Evolutionary conservation across 139 green algal genomes (phyloP).

Genomic region (Micractinium sp.): DNA sequence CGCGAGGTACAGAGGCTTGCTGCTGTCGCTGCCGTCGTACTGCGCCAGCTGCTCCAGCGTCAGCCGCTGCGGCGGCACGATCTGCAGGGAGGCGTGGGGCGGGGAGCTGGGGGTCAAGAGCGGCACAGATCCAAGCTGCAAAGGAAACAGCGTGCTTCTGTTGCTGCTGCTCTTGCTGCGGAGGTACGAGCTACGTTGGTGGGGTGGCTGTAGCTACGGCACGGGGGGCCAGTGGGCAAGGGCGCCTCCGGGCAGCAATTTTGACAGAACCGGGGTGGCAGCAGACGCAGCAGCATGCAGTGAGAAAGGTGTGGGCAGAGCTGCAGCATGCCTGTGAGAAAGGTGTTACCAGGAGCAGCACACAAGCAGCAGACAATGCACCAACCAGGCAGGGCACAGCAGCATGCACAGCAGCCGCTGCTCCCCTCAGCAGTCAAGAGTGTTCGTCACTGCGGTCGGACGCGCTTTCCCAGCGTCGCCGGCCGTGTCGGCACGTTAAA

Average conservation of each 20-base stretch:
- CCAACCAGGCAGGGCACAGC: neutral
- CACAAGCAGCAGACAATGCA: neutral
- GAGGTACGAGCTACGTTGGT: too few relatives aligned
- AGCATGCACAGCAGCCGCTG: neutral
- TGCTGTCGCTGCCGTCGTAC: conserved; percentile 66
- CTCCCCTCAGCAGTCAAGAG: conserved; percentile 2
- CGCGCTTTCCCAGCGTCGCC: neutral
- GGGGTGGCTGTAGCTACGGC: too few relatives aligned
- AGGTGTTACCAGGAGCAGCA: neutral
- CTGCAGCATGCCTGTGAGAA: too few relatives aligned
- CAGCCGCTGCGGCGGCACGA: conserved; percentile 67
- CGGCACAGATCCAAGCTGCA: too few relatives aligned
- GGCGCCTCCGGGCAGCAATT: too few relatives aligned
- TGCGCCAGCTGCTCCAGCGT: conserved; percentile 67
- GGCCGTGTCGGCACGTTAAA: conserved; percentile 16
- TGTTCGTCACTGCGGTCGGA: neutral
- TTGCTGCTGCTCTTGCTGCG: too few relatives aligned
- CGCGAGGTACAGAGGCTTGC: conserved; percentile 73
- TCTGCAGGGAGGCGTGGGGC: conserved; percentile 38
- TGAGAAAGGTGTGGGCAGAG: too few relatives aligned
- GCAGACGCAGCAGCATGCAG: too few relatives aligned
- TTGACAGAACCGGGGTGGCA: too few relatives aligned
- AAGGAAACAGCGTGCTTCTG: neutral
- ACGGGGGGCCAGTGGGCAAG: too few relatives aligned
- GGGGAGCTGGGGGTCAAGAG: too few relatives aligned